A percentile compares a stretch with the other conserved stretches of the same genome.
phyloP scores from a whole-genome alignment of 73 alveolate genomes.

The Paramecium sonneborni region DNA sequence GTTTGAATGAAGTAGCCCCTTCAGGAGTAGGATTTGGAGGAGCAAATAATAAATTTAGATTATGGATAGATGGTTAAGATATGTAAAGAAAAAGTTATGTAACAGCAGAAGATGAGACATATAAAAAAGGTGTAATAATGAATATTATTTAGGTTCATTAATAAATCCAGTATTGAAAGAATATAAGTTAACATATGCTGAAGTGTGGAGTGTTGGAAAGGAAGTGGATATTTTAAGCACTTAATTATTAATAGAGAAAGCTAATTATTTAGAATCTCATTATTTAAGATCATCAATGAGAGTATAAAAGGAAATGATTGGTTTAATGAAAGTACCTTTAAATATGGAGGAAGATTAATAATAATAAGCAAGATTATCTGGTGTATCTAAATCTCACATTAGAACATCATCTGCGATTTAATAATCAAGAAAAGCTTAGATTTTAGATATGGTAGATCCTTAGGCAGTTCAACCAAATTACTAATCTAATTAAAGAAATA shows the following conservation, averaged over 20 bases:
- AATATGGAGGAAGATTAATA: slow-evolving; percentile 9
- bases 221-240: slow-evolving; percentile 36
- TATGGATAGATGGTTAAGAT: slow-evolving; percentile 23
- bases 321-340: not conserved
- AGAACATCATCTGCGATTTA: not conserved
- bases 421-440: slow-evolving; percentile 10
- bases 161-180: not conserved
- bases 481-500: slow-evolving; percentile 22
- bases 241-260: slow-evolving; percentile 15
- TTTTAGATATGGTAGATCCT: slow-evolving; percentile 40
- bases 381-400: not conserved
- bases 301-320: slow-evolving; percentile 49
- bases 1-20: slow-evolving; percentile 17
- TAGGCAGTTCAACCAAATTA: not conserved
- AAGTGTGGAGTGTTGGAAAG: slow-evolving; percentile 21
- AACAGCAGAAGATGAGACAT: slow-evolving; percentile 34
- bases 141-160: not conserved
- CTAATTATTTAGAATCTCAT: slow-evolving; percentile 27
- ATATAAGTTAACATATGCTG: not conserved
- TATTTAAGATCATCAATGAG: slow-evolving; percentile 14
- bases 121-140: not conserved
- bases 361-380: not conserved
- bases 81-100: slow-evolving; percentile 28
- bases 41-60: not conserved
- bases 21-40: slow-evolving; percentile 48